Evolutionary conservation across 2,329 filamentous ascomycete genomes (phyloP), one percentile per base, ranked within the genome.

Genomic region (Cladosporium colombiae): DNA sequence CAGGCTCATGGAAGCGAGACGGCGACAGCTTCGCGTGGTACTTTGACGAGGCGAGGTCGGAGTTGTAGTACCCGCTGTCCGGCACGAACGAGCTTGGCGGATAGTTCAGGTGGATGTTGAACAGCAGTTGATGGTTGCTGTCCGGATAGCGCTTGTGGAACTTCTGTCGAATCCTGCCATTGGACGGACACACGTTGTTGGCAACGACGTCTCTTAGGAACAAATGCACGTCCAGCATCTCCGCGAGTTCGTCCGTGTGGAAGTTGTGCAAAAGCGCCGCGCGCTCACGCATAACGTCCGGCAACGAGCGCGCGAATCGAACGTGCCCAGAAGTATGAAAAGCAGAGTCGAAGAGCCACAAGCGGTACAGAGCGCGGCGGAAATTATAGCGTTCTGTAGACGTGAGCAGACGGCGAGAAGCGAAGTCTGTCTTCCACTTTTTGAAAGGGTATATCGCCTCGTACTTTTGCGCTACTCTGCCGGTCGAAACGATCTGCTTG

Each of bases 381-480:
- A 88, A 71, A 6, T 78, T 78, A 59, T 81, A 82, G 3, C 82
- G 80, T 72, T 89, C 86, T 2, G 77, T 67, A 40, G 69, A 67
- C 0, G 79, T 82, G 57, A 89, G 76, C 2, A 85, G 79, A 11
- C 86, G 84, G 11, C 86, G 82, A 65, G 82, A 78, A 65, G 83
- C 82, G 68, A 80, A 87, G 69, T 86, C 81, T 65, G 78, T 72
- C 70, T 86, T 87, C 86, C 86, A 89, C 73, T 87, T 87, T 75
- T 87, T 86, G 72, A 84, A 80, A 0, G 85, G 85, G 70, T 88
- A 89, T n/a, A 88, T 81, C n/a, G 81, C 79, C 71, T 84, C 84
- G 83, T 85, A 88, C 70, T 82, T 82, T 71, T 81, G 80, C 5
- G 86, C 86, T 1, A 86, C 78, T 16, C 80, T 78, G 50, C 86